Conservation (phyloP, 2,329 filamentous ascomycete species). For the Immersiporthe knoxdaviesiana region DNA sequence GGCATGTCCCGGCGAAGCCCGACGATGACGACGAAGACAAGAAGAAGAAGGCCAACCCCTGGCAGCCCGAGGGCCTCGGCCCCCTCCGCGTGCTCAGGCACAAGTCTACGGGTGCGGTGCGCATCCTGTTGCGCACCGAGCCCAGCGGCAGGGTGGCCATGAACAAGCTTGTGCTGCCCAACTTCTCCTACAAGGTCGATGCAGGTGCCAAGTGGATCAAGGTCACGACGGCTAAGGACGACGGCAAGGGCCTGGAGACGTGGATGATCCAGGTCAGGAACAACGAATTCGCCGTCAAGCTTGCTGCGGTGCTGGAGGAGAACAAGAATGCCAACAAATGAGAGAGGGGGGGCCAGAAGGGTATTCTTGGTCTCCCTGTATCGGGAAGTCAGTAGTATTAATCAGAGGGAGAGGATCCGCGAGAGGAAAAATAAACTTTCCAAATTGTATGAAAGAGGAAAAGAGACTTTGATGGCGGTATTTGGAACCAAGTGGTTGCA, state of each 20-base stretch:
- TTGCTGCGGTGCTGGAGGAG: conserved; percentile 56
- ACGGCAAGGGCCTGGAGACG: conserved; percentile 64
- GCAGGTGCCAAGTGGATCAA: conserved; percentile 61
- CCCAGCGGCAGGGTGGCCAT: conserved; percentile 74
- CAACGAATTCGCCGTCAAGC: conserved; percentile 56
- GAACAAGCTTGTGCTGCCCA: conserved; percentile 67
- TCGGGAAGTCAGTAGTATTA: background rate
- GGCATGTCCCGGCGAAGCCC: conserved; percentile 55
- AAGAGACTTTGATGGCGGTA: conserved; percentile 10
- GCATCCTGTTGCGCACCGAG: conserved; percentile 74
- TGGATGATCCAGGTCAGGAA: conserved; percentile 76
- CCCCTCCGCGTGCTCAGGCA: conserved; percentile 74
- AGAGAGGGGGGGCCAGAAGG: no score
- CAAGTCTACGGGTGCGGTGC: conserved; percentile 67
- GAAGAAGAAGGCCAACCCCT: conserved; percentile 58
- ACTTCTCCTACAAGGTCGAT: conserved; percentile 64
- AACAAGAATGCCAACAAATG: conserved; percentile 59
- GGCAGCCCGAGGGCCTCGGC: conserved; percentile 73
- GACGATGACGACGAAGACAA: conserved; percentile 46
- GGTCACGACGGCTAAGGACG: conserved; percentile 59
- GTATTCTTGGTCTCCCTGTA: no score
- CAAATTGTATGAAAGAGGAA: conserved; percentile 13
- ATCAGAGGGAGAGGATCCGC: background rate
- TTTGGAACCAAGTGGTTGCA: conserved; percentile 27
- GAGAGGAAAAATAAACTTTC: background rate